phyloP scores from a whole-genome alignment of 495 filamentous ascomycete species.

The Neurospora sp. region DNA sequence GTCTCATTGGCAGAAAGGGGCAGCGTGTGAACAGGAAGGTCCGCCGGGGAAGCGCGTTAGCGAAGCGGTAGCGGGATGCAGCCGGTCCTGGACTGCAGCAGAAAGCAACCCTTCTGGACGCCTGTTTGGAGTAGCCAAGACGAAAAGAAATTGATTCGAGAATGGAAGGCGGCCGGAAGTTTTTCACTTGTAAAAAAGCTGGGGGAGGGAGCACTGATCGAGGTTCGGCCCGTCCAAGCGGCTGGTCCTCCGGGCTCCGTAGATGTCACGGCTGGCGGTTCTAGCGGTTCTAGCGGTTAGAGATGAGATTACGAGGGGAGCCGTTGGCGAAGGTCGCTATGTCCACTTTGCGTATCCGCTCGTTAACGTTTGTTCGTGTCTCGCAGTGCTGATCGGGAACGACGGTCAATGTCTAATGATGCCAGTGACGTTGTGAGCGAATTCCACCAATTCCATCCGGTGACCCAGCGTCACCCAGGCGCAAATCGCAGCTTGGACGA shows the following conservation, averaged over 20 bases:
- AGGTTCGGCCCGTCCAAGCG: not conserved
- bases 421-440: not conserved
- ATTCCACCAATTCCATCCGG: not conserved
- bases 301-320: not conserved
- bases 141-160: not conserved
- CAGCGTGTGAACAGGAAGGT: not conserved
- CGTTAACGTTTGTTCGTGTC: not conserved
- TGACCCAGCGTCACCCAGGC: not conserved
- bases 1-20: not conserved
- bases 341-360: not conserved
- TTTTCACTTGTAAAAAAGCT: not conserved
- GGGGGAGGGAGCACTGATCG: not conserved
- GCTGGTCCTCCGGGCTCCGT: not conserved
- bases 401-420: not conserved
- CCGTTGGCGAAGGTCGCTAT: not conserved
- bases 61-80: not conserved
- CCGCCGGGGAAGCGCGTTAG: not conserved
- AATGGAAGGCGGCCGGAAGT: not conserved
- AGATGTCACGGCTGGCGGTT: not conserved
- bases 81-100: not conserved
- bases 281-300: not conserved
- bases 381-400: not conserved
- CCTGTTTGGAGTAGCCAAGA: not conserved
- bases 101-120: not conserved
- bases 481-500: not conserved